Conservation (phyloP, 2,329 filamentous ascomycete genomes). For the Fusarium sp. region DNA sequence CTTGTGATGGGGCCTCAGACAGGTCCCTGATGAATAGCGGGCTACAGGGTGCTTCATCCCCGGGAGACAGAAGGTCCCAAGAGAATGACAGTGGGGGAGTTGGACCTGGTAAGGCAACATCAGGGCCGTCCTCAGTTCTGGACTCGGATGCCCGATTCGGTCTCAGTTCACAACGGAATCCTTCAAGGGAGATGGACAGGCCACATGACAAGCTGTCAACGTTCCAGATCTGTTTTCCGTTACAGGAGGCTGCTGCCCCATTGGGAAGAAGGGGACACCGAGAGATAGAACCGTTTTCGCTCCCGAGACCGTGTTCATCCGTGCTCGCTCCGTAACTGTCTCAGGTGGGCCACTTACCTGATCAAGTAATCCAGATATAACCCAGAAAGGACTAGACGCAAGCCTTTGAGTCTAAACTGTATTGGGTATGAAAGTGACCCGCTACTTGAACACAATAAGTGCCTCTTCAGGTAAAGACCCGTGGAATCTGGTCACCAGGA, state of each 20-base stretch:
- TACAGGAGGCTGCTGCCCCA: conserved; percentile 14
- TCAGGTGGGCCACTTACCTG: conserved; percentile 2
- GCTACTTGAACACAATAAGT: conserved; percentile 42
- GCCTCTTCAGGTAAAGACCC: conserved; percentile 43
- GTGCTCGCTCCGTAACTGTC: conserved; percentile 32
- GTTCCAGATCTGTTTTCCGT: conserved; percentile 37
- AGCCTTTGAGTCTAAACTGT: not conserved
- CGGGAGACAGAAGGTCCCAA: conserved; percentile 32
- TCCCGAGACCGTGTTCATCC: conserved; percentile 26
- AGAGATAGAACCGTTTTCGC: conserved; percentile 39
- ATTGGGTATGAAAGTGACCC: conserved; percentile 21
- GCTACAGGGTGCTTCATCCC: conserved; percentile 46
- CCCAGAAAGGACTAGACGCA: conserved; percentile 21
- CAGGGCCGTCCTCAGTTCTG: conserved; percentile 35
- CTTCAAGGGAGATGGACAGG: conserved; percentile 25
- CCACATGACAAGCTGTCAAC: conserved; percentile 39
- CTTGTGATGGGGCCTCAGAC: conserved; percentile 44
- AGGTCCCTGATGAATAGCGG: conserved; percentile 41
- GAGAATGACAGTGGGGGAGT: conserved; percentile 31
- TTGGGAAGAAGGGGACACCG: conserved; percentile 26
- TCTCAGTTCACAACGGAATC: conserved; percentile 38
- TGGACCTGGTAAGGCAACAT: conserved; percentile 14
- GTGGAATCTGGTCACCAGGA: conserved; percentile 46
- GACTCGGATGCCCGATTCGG: conserved; percentile 36
- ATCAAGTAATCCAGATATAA: conserved; percentile 16